Evolutionary conservation across 139 green algal genomes (phyloP), one percentile per base, ranked within the genome.

Genomic region (Chlorella sp.): DNA sequence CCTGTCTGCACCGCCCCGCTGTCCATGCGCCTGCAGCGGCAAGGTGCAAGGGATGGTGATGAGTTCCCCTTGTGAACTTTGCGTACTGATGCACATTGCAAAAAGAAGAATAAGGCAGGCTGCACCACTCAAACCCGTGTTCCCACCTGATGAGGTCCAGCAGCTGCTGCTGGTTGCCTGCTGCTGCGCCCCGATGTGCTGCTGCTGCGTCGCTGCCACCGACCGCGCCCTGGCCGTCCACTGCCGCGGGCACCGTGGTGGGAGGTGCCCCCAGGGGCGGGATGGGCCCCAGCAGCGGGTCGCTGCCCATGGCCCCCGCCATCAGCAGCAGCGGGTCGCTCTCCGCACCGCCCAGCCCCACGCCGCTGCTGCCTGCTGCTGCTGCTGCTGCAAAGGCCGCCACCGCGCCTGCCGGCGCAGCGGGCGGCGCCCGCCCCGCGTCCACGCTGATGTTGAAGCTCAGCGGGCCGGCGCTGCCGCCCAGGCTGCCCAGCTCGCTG

Each of bases 401-500:
- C 77, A 83, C n/a, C 6, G 72, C 72, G 14, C 43, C 43, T 9
- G 77, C 56, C 9, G 58, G 54, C 1, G 70, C 24, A 14, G 81
- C 69, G 11, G 81, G 68, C 13, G 70, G 68, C 64, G n/a, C 38
- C 20, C 81, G 48, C 69, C 81, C 81, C 3, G 81, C 81, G 20
- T 85, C 81, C 56, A 85, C 81, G 14, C 26, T 73, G 38, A 85
- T 85, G 48, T 54, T 70, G 54, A 85, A 85, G 36, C 34, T 73
- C 36, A 76, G 51, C 14, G 81, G 81, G 7, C 48, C 69, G 24
- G 36, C 19, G 56, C 40, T 40, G 34, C 67, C 69, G 20, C 40
- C 77, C 32, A 46, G 3, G 32, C 64, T 26, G 19, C 9, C 76
- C 3, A 48, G 4, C 51, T 60, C 51, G 14, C 51, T 60, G 51